Percentiles rank a stretch among this genome's conserved stretches.
phyloP scores from a whole-genome alignment of 495 filamentous ascomycete genomes.

The Penicillium samsonianum region DNA sequence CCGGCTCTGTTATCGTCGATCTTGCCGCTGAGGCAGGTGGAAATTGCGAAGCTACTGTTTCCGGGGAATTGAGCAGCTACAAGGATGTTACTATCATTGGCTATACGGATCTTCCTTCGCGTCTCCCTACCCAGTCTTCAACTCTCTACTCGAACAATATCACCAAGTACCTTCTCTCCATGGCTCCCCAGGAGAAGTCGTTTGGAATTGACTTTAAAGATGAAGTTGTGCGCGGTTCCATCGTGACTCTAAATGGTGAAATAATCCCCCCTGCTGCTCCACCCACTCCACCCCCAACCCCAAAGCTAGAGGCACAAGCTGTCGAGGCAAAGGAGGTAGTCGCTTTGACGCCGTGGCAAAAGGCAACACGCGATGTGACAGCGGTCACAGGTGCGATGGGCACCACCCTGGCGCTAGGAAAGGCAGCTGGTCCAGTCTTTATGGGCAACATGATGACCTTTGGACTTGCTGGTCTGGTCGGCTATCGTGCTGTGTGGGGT shows the following conservation, averaged over 20 bases:
- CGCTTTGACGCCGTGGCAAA: slow-evolving; percentile 75
- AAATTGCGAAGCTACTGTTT: slow-evolving; percentile 74
- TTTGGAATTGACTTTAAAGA: slow-evolving; percentile 75
- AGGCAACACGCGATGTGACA: slow-evolving; percentile 67
- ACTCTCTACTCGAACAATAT: slow-evolving; percentile 88
- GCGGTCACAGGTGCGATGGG: slow-evolving; percentile 72
- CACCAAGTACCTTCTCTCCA: slow-evolving; percentile 76
- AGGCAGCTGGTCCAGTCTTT: slow-evolving; percentile 73
- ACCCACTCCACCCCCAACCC: slow-evolving; percentile 66
- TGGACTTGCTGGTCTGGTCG: slow-evolving; percentile 73
- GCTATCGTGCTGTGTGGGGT: slow-evolving; percentile 81
- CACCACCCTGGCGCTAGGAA: slow-evolving; percentile 68
- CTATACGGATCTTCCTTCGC: slow-evolving; percentile 79
- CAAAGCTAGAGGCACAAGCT: slow-evolving; percentile 50
- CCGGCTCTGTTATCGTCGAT: slow-evolving; percentile 78
- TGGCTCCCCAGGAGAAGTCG: slow-evolving; percentile 69
- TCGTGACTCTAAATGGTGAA: slow-evolving; percentile 72
- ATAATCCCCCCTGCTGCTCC: slow-evolving; percentile 72
- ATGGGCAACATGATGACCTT: slow-evolving; percentile 83
- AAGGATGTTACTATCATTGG: slow-evolving; percentile 80
- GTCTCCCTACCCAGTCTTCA: slow-evolving; percentile 77
- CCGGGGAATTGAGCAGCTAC: slow-evolving; percentile 65
- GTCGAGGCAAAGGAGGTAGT: slow-evolving; percentile 54
- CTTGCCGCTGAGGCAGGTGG: slow-evolving; percentile 79
- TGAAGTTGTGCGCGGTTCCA: slow-evolving; percentile 77